Conservation (phyloP, 2,329 filamentous ascomycete species). For the Verticillium dahliae region DNA sequence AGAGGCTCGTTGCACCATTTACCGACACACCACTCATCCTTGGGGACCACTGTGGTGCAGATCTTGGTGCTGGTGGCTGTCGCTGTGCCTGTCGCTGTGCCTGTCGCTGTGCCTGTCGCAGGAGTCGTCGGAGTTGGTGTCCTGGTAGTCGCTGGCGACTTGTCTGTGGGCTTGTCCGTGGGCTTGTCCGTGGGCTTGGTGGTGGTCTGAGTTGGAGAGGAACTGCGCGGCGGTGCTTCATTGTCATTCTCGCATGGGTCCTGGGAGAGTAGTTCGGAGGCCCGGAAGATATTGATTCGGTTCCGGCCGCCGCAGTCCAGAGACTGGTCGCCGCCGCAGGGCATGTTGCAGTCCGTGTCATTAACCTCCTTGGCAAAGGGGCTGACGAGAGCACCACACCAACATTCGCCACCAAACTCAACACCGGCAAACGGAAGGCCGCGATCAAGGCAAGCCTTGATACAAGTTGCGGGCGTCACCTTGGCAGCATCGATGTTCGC, state of each 20-base stretch:
- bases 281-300: constrained; percentile 38
- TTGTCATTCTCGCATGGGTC: constrained; percentile 37
- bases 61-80: constrained; percentile 12
- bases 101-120: too few species aligned
- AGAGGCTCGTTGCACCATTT: constrained; percentile 46
- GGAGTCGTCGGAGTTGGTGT: constrained; percentile 16
- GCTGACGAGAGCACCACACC: constrained; percentile 46
- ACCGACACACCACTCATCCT: constrained; percentile 48
- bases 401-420: constrained; percentile 33
- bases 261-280: constrained; percentile 39
- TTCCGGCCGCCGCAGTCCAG: constrained; percentile 36
- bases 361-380: constrained; percentile 31
- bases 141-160: constrained; percentile 24
- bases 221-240: constrained; percentile 13
- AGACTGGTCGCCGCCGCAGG: constrained; percentile 41
- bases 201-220: constrained; percentile 4
- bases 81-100: neutral
- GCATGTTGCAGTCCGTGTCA: constrained; percentile 36
- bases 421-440: constrained; percentile 42
- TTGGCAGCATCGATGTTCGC: constrained; percentile 27
- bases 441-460: constrained; percentile 32
- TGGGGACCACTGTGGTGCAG: constrained; percentile 40
- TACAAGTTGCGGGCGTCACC: constrained; percentile 36
- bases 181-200: constrained; percentile 7
- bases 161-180: constrained; percentile 5